A percentile compares a stretch with the other conserved stretches of the same genome.
Evolutionary conservation across 768 basidiomycete species (phyloP).

Genomic region (Tricholoma furcatifolium): DNA sequence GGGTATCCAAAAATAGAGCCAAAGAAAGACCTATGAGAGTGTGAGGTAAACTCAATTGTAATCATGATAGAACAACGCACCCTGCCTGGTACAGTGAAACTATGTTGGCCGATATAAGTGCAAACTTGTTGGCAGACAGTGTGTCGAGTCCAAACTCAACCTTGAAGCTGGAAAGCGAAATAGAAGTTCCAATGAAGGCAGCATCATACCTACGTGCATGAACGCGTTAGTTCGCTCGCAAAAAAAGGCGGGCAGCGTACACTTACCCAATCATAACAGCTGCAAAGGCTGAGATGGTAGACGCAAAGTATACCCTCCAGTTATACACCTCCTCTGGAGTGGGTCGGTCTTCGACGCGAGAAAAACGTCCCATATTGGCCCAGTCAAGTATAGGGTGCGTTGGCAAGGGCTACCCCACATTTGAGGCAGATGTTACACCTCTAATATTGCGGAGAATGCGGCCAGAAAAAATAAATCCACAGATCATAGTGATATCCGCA

Average conservation of each 20-base stretch:
- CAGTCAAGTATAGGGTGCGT: neutral
- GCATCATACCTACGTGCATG: conserved; percentile 36
- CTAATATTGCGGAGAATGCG: no score
- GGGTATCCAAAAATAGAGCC: conserved; percentile 36
- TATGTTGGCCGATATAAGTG: conserved; percentile 40
- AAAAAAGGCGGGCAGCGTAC: neutral
- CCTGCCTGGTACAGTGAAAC: conserved; percentile 47
- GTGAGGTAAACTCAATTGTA: neutral
- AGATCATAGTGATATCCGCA: no score
- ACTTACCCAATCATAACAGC: conserved; percentile 39
- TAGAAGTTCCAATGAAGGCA: conserved; percentile 46
- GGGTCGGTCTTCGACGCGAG: conserved; percentile 22
- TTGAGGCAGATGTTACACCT: neutral
- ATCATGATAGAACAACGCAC: conserved; percentile 14
- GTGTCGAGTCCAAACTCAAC: conserved; percentile 38
- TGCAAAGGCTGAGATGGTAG: conserved; percentile 33
- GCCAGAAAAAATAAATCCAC: neutral
- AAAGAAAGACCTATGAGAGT: conserved; percentile 32
- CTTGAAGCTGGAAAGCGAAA: conserved; percentile 42
- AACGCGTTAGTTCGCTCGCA: neutral
- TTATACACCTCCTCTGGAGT: conserved; percentile 37
- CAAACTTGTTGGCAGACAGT: conserved; percentile 27
- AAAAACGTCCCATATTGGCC: conserved; percentile 18
- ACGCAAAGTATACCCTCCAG: conserved; percentile 36
- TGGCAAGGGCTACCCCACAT: neutral